Conservation (phyloP, 495 filamentous ascomycete species). For the Lasiosphaeriaceae sp. region DNA sequence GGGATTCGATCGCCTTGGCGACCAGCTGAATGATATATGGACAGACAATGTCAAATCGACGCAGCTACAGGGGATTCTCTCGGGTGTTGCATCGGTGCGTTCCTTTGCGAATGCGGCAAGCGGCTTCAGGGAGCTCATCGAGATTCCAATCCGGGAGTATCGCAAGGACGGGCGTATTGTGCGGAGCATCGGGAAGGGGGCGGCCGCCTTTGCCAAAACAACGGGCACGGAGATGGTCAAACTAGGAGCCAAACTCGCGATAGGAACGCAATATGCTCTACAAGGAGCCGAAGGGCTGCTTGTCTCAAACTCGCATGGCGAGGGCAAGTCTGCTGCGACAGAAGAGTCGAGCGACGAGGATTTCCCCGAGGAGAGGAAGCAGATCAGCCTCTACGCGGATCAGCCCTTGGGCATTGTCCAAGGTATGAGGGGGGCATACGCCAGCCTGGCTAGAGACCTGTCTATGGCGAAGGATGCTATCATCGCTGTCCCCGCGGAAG, state of each 20-base stretch:
- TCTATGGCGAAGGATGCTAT: conserved; percentile 82
- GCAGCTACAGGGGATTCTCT: conserved; percentile 84
- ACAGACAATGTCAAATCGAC: conserved; percentile 88
- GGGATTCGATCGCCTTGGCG: conserved; percentile 82
- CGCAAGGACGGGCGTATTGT: conserved; percentile 89
- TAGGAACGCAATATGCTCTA: conserved; percentile 87
- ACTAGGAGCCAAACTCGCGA: conserved; percentile 88
- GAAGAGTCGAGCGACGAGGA: conserved; percentile 63
- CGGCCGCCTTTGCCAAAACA: conserved; percentile 81
- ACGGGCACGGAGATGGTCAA: conserved; percentile 89
- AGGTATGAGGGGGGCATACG: conserved; percentile 76
- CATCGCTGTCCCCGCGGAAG: conserved; percentile 88
- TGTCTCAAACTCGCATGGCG: conserved; percentile 40
- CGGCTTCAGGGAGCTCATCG: conserved; percentile 79
- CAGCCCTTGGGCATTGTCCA: conserved; percentile 85
- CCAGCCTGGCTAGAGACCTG: conserved; percentile 80
- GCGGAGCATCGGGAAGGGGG: conserved; percentile 86
- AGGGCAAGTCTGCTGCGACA: conserved; percentile 22
- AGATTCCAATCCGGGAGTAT: conserved; percentile 89
- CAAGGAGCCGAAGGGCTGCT: conserved; percentile 84
- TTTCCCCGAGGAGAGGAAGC: conserved; percentile 58
- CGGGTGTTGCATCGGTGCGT: conserved; percentile 84
- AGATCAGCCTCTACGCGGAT: conserved; percentile 86
- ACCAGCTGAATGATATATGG: conserved; percentile 93
- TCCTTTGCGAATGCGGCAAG: conserved; percentile 85